Base-by-base conservation (phyloP, 2,329 filamentous ascomycete species). In the Calonectria henricotiae region DNA sequence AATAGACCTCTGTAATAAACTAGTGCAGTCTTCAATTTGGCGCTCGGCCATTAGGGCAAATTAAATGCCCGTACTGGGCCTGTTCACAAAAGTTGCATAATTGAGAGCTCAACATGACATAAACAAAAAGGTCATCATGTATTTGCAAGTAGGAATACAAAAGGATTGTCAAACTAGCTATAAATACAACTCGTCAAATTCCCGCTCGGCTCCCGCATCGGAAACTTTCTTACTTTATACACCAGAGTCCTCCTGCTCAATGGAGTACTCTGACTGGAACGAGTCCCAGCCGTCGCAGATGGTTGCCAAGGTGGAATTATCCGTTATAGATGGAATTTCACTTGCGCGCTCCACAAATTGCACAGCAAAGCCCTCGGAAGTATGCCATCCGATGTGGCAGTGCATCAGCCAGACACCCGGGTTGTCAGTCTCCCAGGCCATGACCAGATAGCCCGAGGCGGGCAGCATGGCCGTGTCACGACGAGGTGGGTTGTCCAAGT, bases 391-490 rank as follows among this genome's bases (percentile, higher is more conserved):
- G 39, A 87, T 85, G 75, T 88, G 86, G 74, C 86, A 88, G 75
- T 88, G 86, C 78, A 88, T 83, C 12, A 86, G 79, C 86, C 86
- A 88, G 0, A 81, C 79, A 0, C 87, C 86, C 0, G 87, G 85
- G 77, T 89, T 89, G 68, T 85, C 81, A 0, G 83, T 82, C 73
- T 86, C 77, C 68, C 88, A 86, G 12, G 85, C 86, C 47, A 89
- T 79, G 20, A 87, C 84, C 13, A 88, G 68, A 75, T 86, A 85
- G 0, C 87, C 86, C 30, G 76, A 74, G 2, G 76, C 78, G 2
- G 83, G 83, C 2, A 89, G 81, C 70, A 86, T 83, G 8, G 86
- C 86, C 5, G 86, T 85, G 74, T 90, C 88, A 55, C 88, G 84
- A 7, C 88, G 85, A 25, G 85, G 83, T 0, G 88, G 87, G 76